These are phyloP conservation scores for Starmerella stigmatis DNA, from an alignment of 805 yeast genomes.

Conservation along the genomic window DNA sequence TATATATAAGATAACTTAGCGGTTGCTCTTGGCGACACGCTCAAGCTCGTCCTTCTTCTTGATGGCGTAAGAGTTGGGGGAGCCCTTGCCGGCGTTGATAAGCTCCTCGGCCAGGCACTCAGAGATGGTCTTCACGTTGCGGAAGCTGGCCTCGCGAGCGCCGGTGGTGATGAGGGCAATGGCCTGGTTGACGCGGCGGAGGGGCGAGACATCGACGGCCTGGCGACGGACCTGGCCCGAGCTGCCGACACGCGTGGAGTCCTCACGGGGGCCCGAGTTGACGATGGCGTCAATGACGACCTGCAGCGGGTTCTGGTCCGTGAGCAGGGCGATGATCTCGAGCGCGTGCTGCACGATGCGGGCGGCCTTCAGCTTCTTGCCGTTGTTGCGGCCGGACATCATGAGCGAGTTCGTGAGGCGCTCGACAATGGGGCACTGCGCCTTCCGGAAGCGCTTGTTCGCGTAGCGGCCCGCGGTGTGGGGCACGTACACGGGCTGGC, in stretches of 20 bases:
- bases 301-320: constrained; percentile 99
- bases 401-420: constrained; percentile 98
- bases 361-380: constrained; percentile 99
- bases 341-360: constrained; percentile 99
- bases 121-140: constrained; percentile 99
- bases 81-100: constrained; percentile 99
- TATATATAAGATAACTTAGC: constrained; percentile 46
- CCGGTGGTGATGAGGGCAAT: constrained; percentile 96
- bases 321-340: constrained; percentile 92
- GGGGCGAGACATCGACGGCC: constrained; percentile 99
- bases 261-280: constrained; percentile 99
- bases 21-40: constrained; percentile 99
- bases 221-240: constrained; percentile 99
- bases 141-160: constrained; percentile 99
- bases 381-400: constrained; percentile 99
- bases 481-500: constrained; percentile 93
- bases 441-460: constrained; percentile 98
- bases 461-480: constrained; percentile 99
- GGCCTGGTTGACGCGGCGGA: constrained; percentile 99
- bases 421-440: constrained; percentile 98
- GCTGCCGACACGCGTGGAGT: constrained; percentile 99
- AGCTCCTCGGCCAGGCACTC: constrained; percentile 99
- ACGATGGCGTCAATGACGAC: constrained; percentile 97
- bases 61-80: constrained; percentile 99
- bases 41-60: constrained; percentile 99